These are phyloP conservation scores for Nakaseomyces sp. DNA, from an alignment of 1,139 yeast genomes.

Conservation along the genomic window DNA sequence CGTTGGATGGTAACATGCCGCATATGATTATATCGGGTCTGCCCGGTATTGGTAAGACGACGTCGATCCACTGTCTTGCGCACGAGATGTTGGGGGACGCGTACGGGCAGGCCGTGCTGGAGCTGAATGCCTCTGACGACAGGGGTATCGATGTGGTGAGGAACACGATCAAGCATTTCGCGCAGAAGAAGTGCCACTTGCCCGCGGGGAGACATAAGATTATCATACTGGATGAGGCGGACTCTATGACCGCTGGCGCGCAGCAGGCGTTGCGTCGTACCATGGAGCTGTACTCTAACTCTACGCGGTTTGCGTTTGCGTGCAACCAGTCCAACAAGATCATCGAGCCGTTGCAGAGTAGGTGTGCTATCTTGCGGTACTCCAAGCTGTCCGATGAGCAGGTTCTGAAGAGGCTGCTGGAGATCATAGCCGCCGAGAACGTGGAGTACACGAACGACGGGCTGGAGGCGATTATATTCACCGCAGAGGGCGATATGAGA, in stretches of 20 bases:
- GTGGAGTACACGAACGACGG: slow-evolving; percentile 86
- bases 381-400: slow-evolving; percentile 77
- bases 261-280: slow-evolving; percentile 96
- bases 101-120: slow-evolving; percentile 77
- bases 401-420: slow-evolving; percentile 65
- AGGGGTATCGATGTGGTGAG: slow-evolving; percentile 94
- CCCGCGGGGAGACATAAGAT: slow-evolving; percentile 79
- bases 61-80: slow-evolving; percentile 87
- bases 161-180: slow-evolving; percentile 86
- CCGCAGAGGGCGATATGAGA: slow-evolving; percentile 98
- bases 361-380: slow-evolving; percentile 91
- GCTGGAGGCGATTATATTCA: slow-evolving; percentile 83
- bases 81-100: slow-evolving; percentile 68
- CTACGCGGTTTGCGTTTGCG: slow-evolving; percentile 95
- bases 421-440: slow-evolving; percentile 60
- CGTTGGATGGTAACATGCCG: slow-evolving; percentile 92
- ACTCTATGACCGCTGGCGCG: slow-evolving; percentile 86
- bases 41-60: slow-evolving; percentile 97
- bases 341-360: slow-evolving; percentile 91
- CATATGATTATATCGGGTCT: slow-evolving; percentile 89
- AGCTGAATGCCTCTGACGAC: slow-evolving; percentile 92
- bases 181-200: slow-evolving; percentile 77
- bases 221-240: slow-evolving; percentile 88
- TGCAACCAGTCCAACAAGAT: slow-evolving; percentile 92
- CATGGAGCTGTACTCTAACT: slow-evolving; percentile 89